Conservation (phyloP, 1,139 yeast species). For the Kluyveromyces sp. region DNA sequence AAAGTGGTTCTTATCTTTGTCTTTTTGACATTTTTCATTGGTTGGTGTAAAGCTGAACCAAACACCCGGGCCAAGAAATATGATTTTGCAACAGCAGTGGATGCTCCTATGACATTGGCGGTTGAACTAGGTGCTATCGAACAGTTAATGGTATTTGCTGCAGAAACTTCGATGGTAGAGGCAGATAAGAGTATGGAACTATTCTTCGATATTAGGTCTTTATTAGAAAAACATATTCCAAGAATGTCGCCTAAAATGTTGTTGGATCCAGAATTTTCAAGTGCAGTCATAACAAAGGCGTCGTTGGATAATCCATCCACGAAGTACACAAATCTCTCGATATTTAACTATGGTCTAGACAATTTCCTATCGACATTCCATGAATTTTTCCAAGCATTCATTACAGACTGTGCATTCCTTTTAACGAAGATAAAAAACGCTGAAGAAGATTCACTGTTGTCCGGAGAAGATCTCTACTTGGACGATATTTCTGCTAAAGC, state of each 20-base stretch:
- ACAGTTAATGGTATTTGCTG: slow-evolving; percentile 59
- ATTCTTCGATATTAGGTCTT: slow-evolving; percentile 58
- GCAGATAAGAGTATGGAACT: slow-evolving; percentile 35
- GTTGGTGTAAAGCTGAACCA: slow-evolving; percentile 57
- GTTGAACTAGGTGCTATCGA: slow-evolving; percentile 74
- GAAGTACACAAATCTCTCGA: slow-evolving; percentile 6
- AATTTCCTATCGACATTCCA: slow-evolving; percentile 35
- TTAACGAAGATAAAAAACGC: slow-evolving; percentile 72
- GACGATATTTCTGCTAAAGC: slow-evolving; percentile 62
- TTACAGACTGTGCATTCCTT: slow-evolving; percentile 69
- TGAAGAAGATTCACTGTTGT: slow-evolving; percentile 75
- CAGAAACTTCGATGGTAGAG: slow-evolving; percentile 48
- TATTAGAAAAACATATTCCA: slow-evolving; percentile 62
- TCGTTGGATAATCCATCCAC: slow-evolving; percentile 4
- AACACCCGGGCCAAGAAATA: slow-evolving; percentile 33
- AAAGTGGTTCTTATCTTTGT: slow-evolving; percentile 52
- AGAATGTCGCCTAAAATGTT: slow-evolving; percentile 40
- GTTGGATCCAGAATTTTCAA: slow-evolving; percentile 33
- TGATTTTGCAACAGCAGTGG: slow-evolving; percentile 41
- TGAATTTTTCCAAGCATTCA: slow-evolving; percentile 50
- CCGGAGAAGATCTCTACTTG: slow-evolving; percentile 38
- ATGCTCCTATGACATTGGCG: slow-evolving; percentile 43
- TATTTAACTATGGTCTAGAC: slow-evolving; percentile 21
- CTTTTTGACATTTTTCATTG: slow-evolving; percentile 57
- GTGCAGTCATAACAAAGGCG: background rate